Percentiles rank a stretch among this genome's conserved stretches.
Conservation (phyloP, 768 basidiomycete genomes). For the Rhizopogon vulgaris region DNA sequence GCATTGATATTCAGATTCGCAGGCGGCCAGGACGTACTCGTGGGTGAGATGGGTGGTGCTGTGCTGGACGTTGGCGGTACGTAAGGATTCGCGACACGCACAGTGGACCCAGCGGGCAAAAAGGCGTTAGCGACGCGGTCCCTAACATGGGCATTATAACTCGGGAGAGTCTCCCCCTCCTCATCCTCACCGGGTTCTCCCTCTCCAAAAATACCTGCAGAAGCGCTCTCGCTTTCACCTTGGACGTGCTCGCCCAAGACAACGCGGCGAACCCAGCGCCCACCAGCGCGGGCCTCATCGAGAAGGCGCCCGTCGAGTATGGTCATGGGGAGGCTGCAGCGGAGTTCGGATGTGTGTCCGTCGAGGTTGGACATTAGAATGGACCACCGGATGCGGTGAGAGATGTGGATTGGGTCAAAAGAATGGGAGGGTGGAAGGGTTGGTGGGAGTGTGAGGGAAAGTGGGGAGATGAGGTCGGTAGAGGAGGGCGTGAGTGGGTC, state of each 20-base stretch:
- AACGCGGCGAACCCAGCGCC: conserved; percentile 70
- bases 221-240: conserved; percentile 7
- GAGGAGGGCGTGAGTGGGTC: conserved; percentile 1
- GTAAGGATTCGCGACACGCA: conserved; percentile 65
- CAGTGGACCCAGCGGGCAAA: conserved; percentile 53
- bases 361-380: conserved; percentile 80
- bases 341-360: conserved; percentile 90
- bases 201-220: conserved; percentile 30
- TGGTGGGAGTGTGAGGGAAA: conserved; percentile 56
- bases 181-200: conserved; percentile 38
- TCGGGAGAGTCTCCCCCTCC: conserved; percentile 74
- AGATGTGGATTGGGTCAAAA: conserved; percentile 68
- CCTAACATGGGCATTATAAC: conserved; percentile 83
- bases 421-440: conserved; percentile 63
- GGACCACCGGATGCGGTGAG: conserved; percentile 77
- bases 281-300: conserved; percentile 67
- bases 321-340: conserved; percentile 87
- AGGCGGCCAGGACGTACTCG: too few species aligned
- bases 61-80: conserved; percentile 24
- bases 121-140: conserved; percentile 84
- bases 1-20: conserved; percentile 9
- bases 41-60: conserved; percentile 22
- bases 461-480: conserved; percentile 50
- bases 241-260: conserved; percentile 39
- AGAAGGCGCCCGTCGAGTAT: conserved; percentile 71